Conservation (phyloP, 2,329 filamentous ascomycete species). For the Alternaria alternata region DNA sequence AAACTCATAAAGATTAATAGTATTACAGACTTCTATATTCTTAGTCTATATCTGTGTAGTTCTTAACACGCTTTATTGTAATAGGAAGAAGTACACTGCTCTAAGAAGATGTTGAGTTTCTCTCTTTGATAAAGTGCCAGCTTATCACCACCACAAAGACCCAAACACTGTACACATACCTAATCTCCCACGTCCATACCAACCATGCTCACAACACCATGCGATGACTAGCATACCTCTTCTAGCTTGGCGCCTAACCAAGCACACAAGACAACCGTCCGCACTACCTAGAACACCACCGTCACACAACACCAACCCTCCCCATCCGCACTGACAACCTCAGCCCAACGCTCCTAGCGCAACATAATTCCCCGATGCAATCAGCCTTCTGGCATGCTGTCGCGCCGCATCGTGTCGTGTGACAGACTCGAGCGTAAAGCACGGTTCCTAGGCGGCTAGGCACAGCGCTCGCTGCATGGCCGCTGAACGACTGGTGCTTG, state of each 20-base stretch:
- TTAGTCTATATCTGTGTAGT: too few species aligned
- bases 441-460: neutral
- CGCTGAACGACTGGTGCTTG: neutral
- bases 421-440: neutral
- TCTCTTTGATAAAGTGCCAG: too few species aligned
- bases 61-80: too few species aligned
- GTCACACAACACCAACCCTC: neutral
- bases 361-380: neutral
- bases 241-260: neutral
- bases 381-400: neutral
- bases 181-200: neutral
- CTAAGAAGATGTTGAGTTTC: too few species aligned
- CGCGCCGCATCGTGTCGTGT: neutral
- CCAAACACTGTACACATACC: neutral
- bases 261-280: neutral
- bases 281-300: neutral
- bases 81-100: too few species aligned
- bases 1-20: too few species aligned
- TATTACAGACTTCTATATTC: too few species aligned
- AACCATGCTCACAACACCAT: neutral
- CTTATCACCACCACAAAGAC: neutral
- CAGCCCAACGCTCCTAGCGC: neutral
- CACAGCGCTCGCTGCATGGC: neutral
- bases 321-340: neutral
- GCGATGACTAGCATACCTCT: neutral